Evolutionary conservation across 257 asterid species (phyloP).

Genomic region (Verbena officinalis): DNA sequence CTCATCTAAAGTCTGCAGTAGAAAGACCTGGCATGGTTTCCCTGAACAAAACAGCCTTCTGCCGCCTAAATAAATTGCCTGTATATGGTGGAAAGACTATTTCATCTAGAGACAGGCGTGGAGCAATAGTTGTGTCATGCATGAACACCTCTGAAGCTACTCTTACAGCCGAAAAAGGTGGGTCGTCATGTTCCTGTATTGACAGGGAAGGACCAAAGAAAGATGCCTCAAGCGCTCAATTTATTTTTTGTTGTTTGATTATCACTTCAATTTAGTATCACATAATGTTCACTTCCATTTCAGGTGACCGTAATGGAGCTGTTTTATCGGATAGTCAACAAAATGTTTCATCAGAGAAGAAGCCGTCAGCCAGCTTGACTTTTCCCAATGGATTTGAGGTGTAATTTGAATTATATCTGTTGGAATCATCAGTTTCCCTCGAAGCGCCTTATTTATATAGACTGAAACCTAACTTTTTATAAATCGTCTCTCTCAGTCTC

Average conservation of each 20-base stretch:
- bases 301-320: constrained; percentile 62
- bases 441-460: constrained; percentile 13
- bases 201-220: constrained; percentile 12
- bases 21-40: constrained; percentile 57
- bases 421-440: constrained; percentile 18
- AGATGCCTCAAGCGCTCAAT: not conserved
- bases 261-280: constrained; percentile 24
- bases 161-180: constrained; percentile 55
- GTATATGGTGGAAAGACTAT: constrained; percentile 40
- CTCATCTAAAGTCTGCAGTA: constrained; percentile 44
- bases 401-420: constrained; percentile 11
- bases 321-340: constrained; percentile 48
- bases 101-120: constrained; percentile 48
- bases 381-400: constrained; percentile 79
- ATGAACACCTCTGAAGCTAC: constrained; percentile 66
- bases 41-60: constrained; percentile 40
- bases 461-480: constrained; percentile 20
- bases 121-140: constrained; percentile 51
- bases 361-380: constrained; percentile 43
- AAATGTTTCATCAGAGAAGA: constrained; percentile 44
- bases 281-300: constrained; percentile 34
- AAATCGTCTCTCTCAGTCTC: constrained; percentile 4
- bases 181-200: constrained; percentile 33
- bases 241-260: constrained; percentile 7
- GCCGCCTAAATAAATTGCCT: constrained; percentile 36